phyloP scores from a whole-genome alignment of 257 asterid species.

The Dorcoceras hygrometricum region DNA sequence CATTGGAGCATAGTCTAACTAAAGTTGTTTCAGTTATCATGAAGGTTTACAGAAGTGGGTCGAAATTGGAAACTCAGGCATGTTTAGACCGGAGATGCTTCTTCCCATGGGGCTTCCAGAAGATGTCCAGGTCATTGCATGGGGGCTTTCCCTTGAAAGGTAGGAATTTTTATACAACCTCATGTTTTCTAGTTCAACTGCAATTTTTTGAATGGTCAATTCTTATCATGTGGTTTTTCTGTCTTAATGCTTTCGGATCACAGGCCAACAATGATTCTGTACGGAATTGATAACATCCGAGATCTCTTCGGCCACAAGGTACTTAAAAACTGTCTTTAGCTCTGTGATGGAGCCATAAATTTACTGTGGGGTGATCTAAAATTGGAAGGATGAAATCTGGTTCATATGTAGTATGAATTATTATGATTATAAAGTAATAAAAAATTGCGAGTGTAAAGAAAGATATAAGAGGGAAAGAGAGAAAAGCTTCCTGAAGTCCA shows the following conservation, averaged over 20 bases:
- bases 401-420: no score
- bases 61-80: conserved; percentile 95
- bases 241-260: not conserved
- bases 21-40: conserved; percentile 56
- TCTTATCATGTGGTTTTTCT: no score
- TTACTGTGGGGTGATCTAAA: not conserved
- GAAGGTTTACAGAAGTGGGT: conserved; percentile 96
- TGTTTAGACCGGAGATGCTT: conserved; percentile 99
- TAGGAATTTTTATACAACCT: conserved; percentile 22
- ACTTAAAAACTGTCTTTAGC: conserved; percentile 20
- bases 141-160: conserved; percentile 99
- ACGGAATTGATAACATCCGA: conserved; percentile 88
- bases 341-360: not conserved
- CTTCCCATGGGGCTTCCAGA: conserved; percentile 97
- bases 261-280: conserved; percentile 96
- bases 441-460: not conserved
- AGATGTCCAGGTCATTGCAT: conserved; percentile 93
- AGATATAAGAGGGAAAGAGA: not conserved
- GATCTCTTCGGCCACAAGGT: conserved; percentile 97
- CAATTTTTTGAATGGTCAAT: not conserved
- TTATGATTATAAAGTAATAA: no score
- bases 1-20: conserved; percentile 14
- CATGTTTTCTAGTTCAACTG: not conserved
- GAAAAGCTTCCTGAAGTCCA: not conserved
- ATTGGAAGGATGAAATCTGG: not conserved